These are phyloP conservation scores for Aegilops umbellulata DNA, from an alignment of 176 grass and related monocot genomes.

Conservation along the genomic window DNA sequence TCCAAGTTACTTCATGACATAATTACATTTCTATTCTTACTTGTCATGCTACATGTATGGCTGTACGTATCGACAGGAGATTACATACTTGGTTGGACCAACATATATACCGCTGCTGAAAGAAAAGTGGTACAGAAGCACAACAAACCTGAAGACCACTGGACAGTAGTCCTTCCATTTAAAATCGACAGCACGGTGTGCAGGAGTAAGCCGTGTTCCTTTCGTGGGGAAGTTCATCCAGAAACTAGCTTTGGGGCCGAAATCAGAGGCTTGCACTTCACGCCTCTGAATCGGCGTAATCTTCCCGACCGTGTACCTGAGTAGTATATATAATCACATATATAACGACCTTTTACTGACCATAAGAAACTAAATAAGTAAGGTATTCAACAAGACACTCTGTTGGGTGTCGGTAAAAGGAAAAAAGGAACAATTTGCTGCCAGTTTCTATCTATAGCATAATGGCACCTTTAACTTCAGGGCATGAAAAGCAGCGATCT, in stretches of 20 bases:
- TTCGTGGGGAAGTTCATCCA: conserved; percentile 97
- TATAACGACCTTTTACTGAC: neutral
- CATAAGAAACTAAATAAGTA: neutral
- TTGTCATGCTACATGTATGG: neutral
- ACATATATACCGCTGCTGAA: neutral
- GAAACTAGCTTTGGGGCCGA: conserved; percentile 86
- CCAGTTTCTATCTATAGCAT: conserved; percentile 6
- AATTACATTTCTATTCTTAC: neutral
- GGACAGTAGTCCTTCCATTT: conserved; percentile 99
- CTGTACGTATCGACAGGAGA: neutral
- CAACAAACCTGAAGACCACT: conserved; percentile 87
- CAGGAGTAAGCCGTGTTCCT: conserved; percentile 88
- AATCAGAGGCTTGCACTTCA: conserved; percentile 90
- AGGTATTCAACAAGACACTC: neutral
- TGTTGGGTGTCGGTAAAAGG: neutral
- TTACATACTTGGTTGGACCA: neutral
- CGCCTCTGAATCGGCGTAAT: conserved; percentile 93
- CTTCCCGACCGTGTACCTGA: conserved; percentile 98
- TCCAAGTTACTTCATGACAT: neutral
- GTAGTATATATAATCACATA: conserved; percentile 41
- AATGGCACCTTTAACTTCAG: neutral
- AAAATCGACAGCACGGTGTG: conserved; percentile 83
- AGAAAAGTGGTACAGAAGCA: neutral
- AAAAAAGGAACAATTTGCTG: neutral
- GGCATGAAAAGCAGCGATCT: neutral